Percentiles rank a stretch among this genome's conserved stretches.
phyloP scores from a whole-genome alignment of 1,284 basidiomycete genomes.

The Caloboletus inedulis region DNA sequence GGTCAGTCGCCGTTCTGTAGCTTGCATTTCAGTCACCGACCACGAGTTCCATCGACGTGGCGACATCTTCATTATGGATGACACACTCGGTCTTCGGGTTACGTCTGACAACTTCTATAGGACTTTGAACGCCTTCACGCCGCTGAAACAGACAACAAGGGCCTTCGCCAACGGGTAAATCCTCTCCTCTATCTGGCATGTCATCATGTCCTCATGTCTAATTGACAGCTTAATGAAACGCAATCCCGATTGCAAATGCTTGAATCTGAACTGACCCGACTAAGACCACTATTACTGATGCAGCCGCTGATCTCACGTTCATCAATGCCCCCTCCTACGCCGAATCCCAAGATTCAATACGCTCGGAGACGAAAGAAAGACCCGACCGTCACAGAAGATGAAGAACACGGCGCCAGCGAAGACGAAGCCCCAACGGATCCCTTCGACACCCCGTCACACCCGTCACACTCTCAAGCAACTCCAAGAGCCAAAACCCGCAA shows the following conservation, averaged over 20 bases:
- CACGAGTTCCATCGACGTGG: background rate
- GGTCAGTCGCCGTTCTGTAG: slow-evolving; percentile 32
- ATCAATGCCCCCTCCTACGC: slow-evolving; percentile 18
- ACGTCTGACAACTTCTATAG: slow-evolving; percentile 33
- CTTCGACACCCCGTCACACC: slow-evolving; percentile 16
- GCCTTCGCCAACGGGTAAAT: slow-evolving; percentile 52
- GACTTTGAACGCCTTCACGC: slow-evolving; percentile 49
- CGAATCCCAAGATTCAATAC: slow-evolving; percentile 19
- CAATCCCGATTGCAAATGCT: slow-evolving; percentile 38
- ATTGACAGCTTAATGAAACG: slow-evolving; percentile 40
- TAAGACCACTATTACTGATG: slow-evolving; percentile 47
- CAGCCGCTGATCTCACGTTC: slow-evolving; percentile 37
- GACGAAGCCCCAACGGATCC: slow-evolving; percentile 22
- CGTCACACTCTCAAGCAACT: slow-evolving; percentile 20
- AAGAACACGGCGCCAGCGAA: slow-evolving; percentile 23
- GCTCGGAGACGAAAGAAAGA: slow-evolving; percentile 31
- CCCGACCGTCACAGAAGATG: slow-evolving; percentile 19
- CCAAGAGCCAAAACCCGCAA: slow-evolving; percentile 26
- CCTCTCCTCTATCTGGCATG: background rate
- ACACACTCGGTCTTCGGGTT: background rate
- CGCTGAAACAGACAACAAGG: slow-evolving; percentile 52
- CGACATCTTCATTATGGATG: background rate
- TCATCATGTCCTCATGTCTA: slow-evolving; percentile 10
- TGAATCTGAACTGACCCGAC: slow-evolving; percentile 42
- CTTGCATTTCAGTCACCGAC: background rate